These are phyloP conservation scores for Neonectria faginata DNA, from an alignment of 2,329 filamentous ascomycete species.

Conservation along the genomic window DNA sequence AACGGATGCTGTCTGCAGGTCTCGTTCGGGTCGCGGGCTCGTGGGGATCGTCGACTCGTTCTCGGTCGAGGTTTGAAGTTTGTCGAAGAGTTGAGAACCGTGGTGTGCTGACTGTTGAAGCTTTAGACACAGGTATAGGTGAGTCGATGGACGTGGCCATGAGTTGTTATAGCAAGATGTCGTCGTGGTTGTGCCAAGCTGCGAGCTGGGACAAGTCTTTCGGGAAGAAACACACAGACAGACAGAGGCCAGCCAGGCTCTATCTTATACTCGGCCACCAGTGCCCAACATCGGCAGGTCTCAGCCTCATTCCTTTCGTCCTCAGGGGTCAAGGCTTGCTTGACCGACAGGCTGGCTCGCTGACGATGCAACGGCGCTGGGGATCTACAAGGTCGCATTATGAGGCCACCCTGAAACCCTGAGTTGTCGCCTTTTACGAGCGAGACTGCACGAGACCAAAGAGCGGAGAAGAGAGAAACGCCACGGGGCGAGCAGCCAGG, in stretches of 20 bases:
- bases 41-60: slow-evolving; percentile 1
- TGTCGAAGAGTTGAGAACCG: slow-evolving; percentile 12
- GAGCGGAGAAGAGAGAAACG: neutral
- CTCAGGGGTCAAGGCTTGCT: neutral
- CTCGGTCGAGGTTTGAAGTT: slow-evolving; percentile 2
- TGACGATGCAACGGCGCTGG: slow-evolving; percentile 16
- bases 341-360: slow-evolving; percentile 1
- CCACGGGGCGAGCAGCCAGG: slow-evolving; percentile 16
- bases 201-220: neutral
- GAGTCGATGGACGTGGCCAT: neutral
- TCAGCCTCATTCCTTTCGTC: slow-evolving; percentile 20
- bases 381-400: slow-evolving; percentile 18
- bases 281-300: slow-evolving; percentile 8
- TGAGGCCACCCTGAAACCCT: neutral
- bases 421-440: slow-evolving; percentile 7
- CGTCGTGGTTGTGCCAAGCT: neutral
- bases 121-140: neutral
- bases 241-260: slow-evolving; percentile 13
- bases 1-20: neutral
- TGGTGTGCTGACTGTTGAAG: slow-evolving; percentile 10
- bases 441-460: slow-evolving; percentile 1
- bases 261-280: slow-evolving; percentile 26
- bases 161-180: neutral
- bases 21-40: slow-evolving; percentile 5
- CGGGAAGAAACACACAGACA: neutral